Percentiles rank a stretch among this genome's conserved stretches.
phyloP scores from a whole-genome alignment of 257 asterid species.

The Ilex aquifolium region DNA sequence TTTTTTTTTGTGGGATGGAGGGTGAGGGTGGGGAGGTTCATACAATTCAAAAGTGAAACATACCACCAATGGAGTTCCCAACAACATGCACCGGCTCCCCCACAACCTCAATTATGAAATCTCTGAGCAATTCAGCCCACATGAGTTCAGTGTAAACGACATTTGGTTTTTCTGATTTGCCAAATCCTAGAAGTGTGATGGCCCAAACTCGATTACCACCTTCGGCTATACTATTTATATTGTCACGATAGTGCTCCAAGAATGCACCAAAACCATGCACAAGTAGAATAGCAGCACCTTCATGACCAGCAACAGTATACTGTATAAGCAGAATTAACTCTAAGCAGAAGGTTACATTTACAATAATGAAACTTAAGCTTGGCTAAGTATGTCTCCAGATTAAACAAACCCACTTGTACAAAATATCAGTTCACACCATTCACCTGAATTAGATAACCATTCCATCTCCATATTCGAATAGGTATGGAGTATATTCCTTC shows the following conservation, averaged over 20 bases:
- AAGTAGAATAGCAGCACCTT: slow-evolving; percentile 82
- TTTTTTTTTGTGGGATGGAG: too few relatives aligned
- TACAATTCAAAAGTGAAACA: slow-evolving; percentile 4
- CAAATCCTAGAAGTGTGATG: slow-evolving; percentile 80
- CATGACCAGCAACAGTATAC: slow-evolving; percentile 71
- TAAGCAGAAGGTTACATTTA: not conserved
- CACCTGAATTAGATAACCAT: slow-evolving; percentile 72
- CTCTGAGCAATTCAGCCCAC: slow-evolving; percentile 83
- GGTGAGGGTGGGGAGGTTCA: too few relatives aligned
- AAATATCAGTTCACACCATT: slow-evolving; percentile 18
- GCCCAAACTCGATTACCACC: slow-evolving; percentile 86
- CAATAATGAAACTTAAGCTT: not conserved
- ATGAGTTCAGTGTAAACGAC: slow-evolving; percentile 67
- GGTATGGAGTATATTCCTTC: slow-evolving; percentile 23
- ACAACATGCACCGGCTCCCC: slow-evolving; percentile 83
- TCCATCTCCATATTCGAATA: slow-evolving; percentile 83
- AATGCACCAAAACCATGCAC: slow-evolving; percentile 98
- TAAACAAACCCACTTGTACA: not conserved
- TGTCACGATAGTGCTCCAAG: slow-evolving; percentile 83
- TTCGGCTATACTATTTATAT: slow-evolving; percentile 60
- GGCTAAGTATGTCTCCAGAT: slow-evolving; percentile 2
- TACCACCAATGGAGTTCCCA: slow-evolving; percentile 98
- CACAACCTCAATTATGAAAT: slow-evolving; percentile 75
- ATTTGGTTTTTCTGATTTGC: slow-evolving; percentile 92
- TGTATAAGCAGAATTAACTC: slow-evolving; percentile 15